These are phyloP conservation scores for Yamadazyma insecticola DNA, from an alignment of 805 yeast genomes.

Conservation along the genomic window DNA sequence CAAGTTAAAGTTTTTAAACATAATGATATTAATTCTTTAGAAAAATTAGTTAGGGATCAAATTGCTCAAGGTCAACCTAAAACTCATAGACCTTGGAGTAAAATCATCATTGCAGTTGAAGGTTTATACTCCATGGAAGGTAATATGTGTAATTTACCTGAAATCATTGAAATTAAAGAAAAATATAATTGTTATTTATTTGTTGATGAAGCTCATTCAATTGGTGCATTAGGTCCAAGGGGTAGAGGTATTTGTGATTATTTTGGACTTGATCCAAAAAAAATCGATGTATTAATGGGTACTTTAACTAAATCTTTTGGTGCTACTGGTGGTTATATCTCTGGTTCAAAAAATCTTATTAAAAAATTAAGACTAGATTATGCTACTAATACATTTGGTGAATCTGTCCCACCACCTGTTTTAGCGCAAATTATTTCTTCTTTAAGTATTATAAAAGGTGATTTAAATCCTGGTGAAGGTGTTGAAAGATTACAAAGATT, in stretches of 20 bases:
- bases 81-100: conserved; percentile 94
- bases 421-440: conserved; percentile 83
- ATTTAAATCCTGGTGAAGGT: conserved; percentile 89
- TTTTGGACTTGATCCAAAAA: conserved; percentile 71
- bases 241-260: conserved; percentile 97
- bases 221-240: conserved; percentile 95
- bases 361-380: conserved; percentile 71
- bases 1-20: conserved; percentile 89
- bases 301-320: conserved; percentile 97
- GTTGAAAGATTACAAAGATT: conserved; percentile 84
- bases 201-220: conserved; percentile 97
- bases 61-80: conserved; percentile 94
- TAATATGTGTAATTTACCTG: conserved; percentile 78
- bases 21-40: conserved; percentile 80
- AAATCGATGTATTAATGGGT: conserved; percentile 91
- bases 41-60: conserved; percentile 71
- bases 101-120: conserved; percentile 80
- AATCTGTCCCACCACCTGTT: conserved; percentile 87
- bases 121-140: conserved; percentile 95
- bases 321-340: conserved; percentile 96
- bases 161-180: conserved; percentile 63
- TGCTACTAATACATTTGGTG: conserved; percentile 73
- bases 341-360: conserved; percentile 66
- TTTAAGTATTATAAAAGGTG: conserved; percentile 73
- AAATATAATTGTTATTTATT: conserved; percentile 87